These are phyloP conservation scores for Gossypium lobatum DNA, from an alignment of 441 rosid genomes.

Conservation along the genomic window DNA sequence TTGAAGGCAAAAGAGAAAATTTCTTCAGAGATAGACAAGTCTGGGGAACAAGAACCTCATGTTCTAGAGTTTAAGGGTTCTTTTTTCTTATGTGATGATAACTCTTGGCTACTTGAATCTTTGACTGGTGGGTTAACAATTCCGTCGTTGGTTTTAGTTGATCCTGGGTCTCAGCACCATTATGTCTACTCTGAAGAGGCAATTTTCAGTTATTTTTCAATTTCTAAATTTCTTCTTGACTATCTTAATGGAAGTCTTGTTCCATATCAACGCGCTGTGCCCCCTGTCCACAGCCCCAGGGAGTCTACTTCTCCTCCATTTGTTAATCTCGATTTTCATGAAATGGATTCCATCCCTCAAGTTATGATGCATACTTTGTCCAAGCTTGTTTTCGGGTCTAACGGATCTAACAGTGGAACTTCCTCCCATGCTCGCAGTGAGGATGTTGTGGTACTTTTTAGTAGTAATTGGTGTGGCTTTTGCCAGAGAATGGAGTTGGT, in stretches of 20 bases:
- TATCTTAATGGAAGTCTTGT: constrained; percentile 59
- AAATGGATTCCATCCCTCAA: constrained; percentile 71
- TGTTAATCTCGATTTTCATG: constrained; percentile 75
- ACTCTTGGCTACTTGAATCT: constrained; percentile 51
- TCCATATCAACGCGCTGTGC: constrained; percentile 57
- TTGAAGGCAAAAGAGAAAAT: constrained; percentile 26
- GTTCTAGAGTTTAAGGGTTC: constrained; percentile 48
- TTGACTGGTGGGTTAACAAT: constrained; percentile 67
- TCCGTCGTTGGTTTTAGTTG: constrained; percentile 73
- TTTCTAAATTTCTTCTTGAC: constrained; percentile 47
- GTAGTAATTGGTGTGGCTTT: constrained; percentile 88
- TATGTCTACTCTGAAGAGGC: constrained; percentile 43
- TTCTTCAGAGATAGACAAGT: constrained; percentile 25
- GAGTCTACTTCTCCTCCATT: constrained; percentile 65
- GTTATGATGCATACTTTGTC: constrained; percentile 51
- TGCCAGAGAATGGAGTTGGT: constrained; percentile 94
- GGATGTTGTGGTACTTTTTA: constrained; percentile 88
- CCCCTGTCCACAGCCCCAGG: constrained; percentile 35
- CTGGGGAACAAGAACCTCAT: constrained; percentile 33
- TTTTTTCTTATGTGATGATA: constrained; percentile 77
- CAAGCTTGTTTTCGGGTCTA: constrained; percentile 51
- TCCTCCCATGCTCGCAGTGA: constrained; percentile 38
- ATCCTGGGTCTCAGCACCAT: constrained; percentile 65
- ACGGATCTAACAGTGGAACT: constrained; percentile 37
- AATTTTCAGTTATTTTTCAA: constrained; percentile 40